Evolutionary conservation across 1,284 basidiomycete genomes (phyloP).

Genomic region (Rhizoctonia solani): DNA sequence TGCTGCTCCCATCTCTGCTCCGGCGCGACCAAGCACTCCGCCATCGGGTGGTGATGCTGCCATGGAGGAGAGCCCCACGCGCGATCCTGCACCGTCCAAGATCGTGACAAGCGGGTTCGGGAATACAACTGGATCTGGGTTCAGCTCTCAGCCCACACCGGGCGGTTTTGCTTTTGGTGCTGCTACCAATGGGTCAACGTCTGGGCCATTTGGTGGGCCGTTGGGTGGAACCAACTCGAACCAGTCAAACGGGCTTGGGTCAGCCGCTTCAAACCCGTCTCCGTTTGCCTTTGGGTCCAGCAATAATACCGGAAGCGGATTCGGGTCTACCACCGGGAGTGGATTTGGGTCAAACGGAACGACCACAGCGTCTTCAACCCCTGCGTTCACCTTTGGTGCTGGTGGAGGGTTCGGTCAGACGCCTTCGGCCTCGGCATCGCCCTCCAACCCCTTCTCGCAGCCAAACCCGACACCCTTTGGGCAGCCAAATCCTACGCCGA

Average conservation of each 20-base stretch:
- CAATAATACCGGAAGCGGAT: constrained; percentile 9
- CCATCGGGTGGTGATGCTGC: constrained; percentile 55
- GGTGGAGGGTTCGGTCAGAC: constrained; percentile 21
- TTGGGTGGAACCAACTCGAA: background rate
- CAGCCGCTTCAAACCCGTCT: constrained; percentile 3
- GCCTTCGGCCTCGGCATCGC: constrained; percentile 9
- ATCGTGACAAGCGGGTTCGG: constrained; percentile 28
- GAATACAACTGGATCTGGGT: background rate
- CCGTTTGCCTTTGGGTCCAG: constrained; percentile 22
- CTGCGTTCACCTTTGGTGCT: constrained; percentile 8
- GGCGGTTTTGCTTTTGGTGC: constrained; percentile 17
- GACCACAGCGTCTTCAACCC: background rate
- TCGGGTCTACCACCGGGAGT: background rate
- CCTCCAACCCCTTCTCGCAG: constrained; percentile 21
- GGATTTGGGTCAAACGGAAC: constrained; percentile 5
- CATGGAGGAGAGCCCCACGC: constrained; percentile 72
- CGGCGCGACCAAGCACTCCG: constrained; percentile 8
- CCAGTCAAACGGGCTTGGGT: constrained; percentile 18
- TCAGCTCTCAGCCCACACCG: background rate
- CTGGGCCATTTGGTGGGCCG: constrained; percentile 14
- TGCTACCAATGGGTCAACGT: background rate
- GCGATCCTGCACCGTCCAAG: constrained; percentile 16
- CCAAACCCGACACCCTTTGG: constrained; percentile 16
- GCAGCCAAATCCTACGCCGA: constrained; percentile 11
- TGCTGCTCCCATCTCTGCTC: constrained; percentile 18